These are phyloP conservation scores for Aspergillus mulundensis DNA, from an alignment of 495 filamentous ascomycete species.

Conservation along the genomic window DNA sequence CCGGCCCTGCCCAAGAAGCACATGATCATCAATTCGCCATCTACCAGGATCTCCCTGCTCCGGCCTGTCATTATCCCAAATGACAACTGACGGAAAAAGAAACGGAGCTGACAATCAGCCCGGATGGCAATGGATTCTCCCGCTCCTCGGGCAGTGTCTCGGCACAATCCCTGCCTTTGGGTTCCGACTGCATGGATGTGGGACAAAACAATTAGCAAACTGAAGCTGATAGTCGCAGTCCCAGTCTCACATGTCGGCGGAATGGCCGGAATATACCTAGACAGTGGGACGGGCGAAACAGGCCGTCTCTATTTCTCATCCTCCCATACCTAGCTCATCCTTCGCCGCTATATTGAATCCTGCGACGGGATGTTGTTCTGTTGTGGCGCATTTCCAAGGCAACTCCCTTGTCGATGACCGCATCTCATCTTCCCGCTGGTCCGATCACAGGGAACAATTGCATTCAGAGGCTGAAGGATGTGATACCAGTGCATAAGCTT, in stretches of 20 bases:
- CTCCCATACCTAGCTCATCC: neutral
- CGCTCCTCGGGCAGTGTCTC: neutral
- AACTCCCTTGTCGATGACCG: neutral
- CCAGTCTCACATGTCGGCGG: neutral
- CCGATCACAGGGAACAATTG: neutral
- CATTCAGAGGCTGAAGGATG: constrained; percentile 2
- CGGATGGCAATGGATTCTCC: neutral
- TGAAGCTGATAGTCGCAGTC: neutral
- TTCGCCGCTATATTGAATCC: neutral
- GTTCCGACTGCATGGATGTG: constrained; percentile 6
- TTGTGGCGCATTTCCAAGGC: neutral
- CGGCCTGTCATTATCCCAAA: no score
- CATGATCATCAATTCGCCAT: neutral
- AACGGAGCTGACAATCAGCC: neutral
- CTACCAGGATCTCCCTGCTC: neutral
- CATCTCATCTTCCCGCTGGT: no score
- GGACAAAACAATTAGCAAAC: neutral
- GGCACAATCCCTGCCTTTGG: constrained; percentile 9
- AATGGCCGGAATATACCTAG: neutral
- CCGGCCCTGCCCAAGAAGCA: neutral
- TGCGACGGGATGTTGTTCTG: neutral
- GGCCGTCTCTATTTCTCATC: constrained; percentile 2
- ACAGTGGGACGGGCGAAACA: constrained; percentile 1
- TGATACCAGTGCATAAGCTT: constrained; percentile 9
- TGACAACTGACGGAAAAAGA: no score